These are phyloP conservation scores for Myrmaecium sp. DNA, from an alignment of 2,329 filamentous ascomycete species.

Conservation along the genomic window DNA sequence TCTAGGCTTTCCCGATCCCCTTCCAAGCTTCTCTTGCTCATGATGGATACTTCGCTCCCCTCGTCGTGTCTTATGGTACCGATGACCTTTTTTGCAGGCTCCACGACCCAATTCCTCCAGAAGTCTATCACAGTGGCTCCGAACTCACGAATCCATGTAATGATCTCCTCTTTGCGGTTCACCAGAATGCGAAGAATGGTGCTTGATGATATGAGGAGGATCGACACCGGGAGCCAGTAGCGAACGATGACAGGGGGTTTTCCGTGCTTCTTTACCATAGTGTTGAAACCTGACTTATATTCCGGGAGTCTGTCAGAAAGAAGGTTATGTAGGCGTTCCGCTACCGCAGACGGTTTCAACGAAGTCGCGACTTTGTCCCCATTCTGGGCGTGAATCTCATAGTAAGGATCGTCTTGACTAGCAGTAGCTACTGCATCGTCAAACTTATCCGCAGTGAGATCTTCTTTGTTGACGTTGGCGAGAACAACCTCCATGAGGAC, in stretches of 20 bases:
- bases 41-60: slow-evolving; percentile 84
- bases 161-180: slow-evolving; percentile 57
- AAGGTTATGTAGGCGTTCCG: slow-evolving; percentile 50
- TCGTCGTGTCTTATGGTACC: slow-evolving; percentile 87
- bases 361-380: slow-evolving; percentile 16
- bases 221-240: slow-evolving; percentile 70
- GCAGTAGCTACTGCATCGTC: slow-evolving; percentile 39
- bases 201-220: slow-evolving; percentile 57
- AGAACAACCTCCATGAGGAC: slow-evolving; percentile 76
- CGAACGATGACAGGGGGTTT: slow-evolving; percentile 58
- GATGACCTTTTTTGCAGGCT: slow-evolving; percentile 67
- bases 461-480: slow-evolving; percentile 48
- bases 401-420: slow-evolving; percentile 34
- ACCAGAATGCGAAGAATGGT: slow-evolving; percentile 68
- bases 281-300: slow-evolving; percentile 42
- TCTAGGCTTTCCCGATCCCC: slow-evolving; percentile 85
- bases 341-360: slow-evolving; percentile 37
- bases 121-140: slow-evolving; percentile 73
- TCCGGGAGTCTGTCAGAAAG: slow-evolving; percentile 51
- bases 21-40: slow-evolving; percentile 82
- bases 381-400: slow-evolving; percentile 22
- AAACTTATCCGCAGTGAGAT: slow-evolving; percentile 36
- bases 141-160: slow-evolving; percentile 63
- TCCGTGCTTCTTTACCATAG: slow-evolving; percentile 47
- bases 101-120: slow-evolving; percentile 90